Conservation (phyloP, 2,329 filamentous ascomycete species). For the Pestalotiopsis sp. region DNA sequence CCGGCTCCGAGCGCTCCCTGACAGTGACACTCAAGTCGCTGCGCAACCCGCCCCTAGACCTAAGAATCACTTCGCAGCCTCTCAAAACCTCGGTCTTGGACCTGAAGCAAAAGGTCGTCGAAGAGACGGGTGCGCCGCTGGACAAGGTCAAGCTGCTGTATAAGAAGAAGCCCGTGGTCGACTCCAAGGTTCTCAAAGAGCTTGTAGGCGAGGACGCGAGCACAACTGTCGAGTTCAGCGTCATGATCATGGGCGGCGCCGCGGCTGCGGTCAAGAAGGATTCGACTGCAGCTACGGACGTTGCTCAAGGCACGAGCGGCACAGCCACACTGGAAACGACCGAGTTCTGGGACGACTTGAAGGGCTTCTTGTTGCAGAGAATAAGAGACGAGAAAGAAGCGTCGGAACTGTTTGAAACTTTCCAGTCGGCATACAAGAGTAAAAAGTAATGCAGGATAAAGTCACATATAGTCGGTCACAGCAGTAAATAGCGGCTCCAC, state of each 20-base stretch:
- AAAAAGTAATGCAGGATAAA: constrained; percentile 34
- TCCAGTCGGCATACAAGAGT: constrained; percentile 72
- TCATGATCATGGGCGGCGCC: constrained; percentile 86
- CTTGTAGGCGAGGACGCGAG: constrained; percentile 59
- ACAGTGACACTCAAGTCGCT: constrained; percentile 73
- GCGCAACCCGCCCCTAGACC: constrained; percentile 72
- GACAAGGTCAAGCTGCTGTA: constrained; percentile 85
- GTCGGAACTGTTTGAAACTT: constrained; percentile 66
- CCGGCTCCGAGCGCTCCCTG: constrained; percentile 55
- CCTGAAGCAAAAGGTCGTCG: constrained; percentile 71
- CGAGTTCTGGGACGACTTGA: constrained; percentile 86
- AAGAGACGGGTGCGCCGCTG: constrained; percentile 64
- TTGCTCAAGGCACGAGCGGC: constrained; percentile 57
- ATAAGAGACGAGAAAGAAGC: constrained; percentile 72
- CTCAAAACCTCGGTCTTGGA: constrained; percentile 76
- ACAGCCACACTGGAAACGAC: constrained; percentile 66
- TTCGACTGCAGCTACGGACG: constrained; percentile 42
- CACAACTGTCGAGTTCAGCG: constrained; percentile 70
- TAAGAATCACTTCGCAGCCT: constrained; percentile 66
- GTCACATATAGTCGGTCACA: background rate
- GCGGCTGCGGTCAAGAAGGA: constrained; percentile 40
- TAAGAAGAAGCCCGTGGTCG: constrained; percentile 83
- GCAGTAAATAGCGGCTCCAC: constrained; percentile 1
- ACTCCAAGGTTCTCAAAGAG: constrained; percentile 78
- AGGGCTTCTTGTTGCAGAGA: constrained; percentile 78